Evolutionary conservation across 2,329 filamentous ascomycete species (phyloP).

Genomic region (Myriangium duriaei): DNA sequence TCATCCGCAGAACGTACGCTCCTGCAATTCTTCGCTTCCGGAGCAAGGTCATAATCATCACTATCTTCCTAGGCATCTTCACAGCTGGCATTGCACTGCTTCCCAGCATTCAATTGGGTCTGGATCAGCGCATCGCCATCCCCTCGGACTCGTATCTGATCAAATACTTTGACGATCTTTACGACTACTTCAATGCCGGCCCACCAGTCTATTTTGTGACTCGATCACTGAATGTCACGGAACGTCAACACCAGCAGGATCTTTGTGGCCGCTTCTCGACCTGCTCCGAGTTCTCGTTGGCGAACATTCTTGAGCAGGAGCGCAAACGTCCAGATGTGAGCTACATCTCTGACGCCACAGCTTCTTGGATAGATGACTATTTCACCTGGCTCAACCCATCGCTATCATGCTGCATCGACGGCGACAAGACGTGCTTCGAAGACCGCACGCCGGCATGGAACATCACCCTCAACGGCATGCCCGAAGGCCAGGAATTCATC

Average conservation of each 20-base stretch:
- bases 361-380: constrained; percentile 95
- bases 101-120: constrained; percentile 70
- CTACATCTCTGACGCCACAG: constrained; percentile 76
- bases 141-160: constrained; percentile 92
- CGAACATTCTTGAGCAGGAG: constrained; percentile 87
- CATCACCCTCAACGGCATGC: constrained; percentile 80
- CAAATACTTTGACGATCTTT: constrained; percentile 90
- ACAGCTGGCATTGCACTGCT: constrained; percentile 74
- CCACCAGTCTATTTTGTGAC: constrained; percentile 96
- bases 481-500: constrained; percentile 81
- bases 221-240: constrained; percentile 63
- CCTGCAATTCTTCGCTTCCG: constrained; percentile 68
- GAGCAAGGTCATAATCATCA: constrained; percentile 62
- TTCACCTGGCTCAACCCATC: constrained; percentile 92
- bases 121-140: constrained; percentile 90
- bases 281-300: constrained; percentile 70
- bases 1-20: constrained; percentile 84
- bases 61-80: constrained; percentile 77
- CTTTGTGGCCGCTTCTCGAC: constrained; percentile 86
- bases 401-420: constrained; percentile 58
- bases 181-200: constrained; percentile 79
- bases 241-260: constrained; percentile 64
- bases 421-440: constrained; percentile 58
- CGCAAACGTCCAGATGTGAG: constrained; percentile 78
- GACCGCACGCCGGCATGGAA: constrained; percentile 74